These are phyloP conservation scores for Truncatella angustata DNA, from an alignment of 2,329 filamentous ascomycete genomes.

Conservation along the genomic window DNA sequence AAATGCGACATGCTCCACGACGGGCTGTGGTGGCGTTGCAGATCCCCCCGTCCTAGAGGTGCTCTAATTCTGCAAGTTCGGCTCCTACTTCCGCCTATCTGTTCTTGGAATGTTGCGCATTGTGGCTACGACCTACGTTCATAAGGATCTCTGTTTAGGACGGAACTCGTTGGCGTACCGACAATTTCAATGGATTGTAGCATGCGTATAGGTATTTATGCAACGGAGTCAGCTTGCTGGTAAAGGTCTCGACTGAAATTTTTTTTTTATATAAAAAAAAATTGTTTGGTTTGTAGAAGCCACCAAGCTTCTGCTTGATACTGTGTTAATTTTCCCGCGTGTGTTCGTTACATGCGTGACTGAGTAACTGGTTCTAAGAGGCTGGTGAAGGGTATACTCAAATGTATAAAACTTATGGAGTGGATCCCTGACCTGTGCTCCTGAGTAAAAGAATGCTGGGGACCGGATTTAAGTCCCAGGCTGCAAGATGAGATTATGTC, in stretches of 20 bases:
- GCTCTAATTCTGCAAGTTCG: conserved; percentile 2
- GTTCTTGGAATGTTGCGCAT: background rate
- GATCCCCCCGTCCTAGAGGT: conserved; percentile 2
- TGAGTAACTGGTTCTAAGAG: too few species aligned
- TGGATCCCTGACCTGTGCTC: too few species aligned
- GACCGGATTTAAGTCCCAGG: background rate
- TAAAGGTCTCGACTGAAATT: too few species aligned
- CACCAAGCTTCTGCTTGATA: background rate
- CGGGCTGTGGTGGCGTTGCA: background rate
- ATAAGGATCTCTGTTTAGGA: too few species aligned
- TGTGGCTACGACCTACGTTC: background rate
- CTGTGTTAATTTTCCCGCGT: background rate
- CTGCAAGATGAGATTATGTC: background rate
- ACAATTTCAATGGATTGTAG: too few species aligned
- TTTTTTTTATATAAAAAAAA: too few species aligned
- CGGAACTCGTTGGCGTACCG: too few species aligned
- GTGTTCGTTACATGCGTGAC: background rate
- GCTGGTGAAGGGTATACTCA: too few species aligned
- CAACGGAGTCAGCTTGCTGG: too few species aligned
- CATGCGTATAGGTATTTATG: too few species aligned
- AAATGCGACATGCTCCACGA: background rate
- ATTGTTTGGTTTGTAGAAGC: background rate
- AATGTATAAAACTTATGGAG: too few species aligned
- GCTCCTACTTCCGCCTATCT: background rate
- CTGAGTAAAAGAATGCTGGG: too few species aligned